A percentile compares a stretch with the other conserved stretches of the same genome.
Evolutionary conservation across 2,329 filamentous ascomycete species (phyloP).

Genomic region (Claviceps sp.): DNA sequence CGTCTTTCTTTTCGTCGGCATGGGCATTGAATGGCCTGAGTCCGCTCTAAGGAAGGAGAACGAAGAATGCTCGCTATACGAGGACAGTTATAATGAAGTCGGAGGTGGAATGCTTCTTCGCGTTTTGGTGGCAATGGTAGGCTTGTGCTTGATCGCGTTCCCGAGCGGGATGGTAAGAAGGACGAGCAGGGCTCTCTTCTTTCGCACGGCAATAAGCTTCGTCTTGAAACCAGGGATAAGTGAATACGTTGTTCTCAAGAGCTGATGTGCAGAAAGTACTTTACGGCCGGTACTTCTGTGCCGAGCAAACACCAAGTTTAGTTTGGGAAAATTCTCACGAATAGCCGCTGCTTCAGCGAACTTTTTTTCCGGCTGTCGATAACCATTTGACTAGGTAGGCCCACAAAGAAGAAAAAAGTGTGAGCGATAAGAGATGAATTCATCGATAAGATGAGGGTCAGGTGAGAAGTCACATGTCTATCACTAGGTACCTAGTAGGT

Average conservation of each 20-base stretch:
- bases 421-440: constrained; percentile 1
- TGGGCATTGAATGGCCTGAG: constrained; percentile 17
- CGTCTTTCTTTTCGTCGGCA: constrained; percentile 50
- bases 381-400: constrained; percentile 5
- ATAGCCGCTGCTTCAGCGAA: constrained; percentile 13
- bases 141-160: constrained; percentile 1
- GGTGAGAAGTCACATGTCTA: neutral
- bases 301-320: constrained; percentile 5
- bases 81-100: neutral
- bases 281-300: neutral
- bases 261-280: neutral
- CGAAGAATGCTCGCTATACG: neutral
- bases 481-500: too few species aligned
- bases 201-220: neutral
- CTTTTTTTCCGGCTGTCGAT: constrained; percentile 17
- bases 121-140: neutral
- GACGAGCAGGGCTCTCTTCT: neutral
- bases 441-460: neutral
- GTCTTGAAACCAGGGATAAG: neutral
- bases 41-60: neutral
- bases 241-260: neutral
- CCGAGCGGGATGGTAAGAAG: neutral
- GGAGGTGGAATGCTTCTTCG: neutral
- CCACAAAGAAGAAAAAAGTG: constrained; percentile 4
- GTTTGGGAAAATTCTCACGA: constrained; percentile 22